phyloP scores from a whole-genome alignment of 257 asterid species.

The Vinca minor region DNA sequence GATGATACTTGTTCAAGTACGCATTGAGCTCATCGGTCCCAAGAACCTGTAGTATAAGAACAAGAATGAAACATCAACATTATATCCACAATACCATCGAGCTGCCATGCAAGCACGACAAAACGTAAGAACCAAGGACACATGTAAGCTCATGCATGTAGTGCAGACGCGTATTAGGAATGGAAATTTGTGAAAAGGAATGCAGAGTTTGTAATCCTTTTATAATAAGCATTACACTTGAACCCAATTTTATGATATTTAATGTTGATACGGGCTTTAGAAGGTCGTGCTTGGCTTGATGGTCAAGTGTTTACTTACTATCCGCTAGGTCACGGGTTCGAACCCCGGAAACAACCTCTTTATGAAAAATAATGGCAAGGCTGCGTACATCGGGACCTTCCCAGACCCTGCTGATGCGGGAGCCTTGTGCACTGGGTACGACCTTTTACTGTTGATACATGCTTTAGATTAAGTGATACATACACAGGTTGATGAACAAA shows the following conservation, averaged over 20 bases:
- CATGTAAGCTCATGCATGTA: neutral
- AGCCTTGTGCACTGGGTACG: too few relatives aligned
- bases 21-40: constrained; percentile 38
- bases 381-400: too few relatives aligned
- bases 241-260: neutral
- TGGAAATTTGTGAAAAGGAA: neutral
- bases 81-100: neutral
- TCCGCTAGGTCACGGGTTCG: too few relatives aligned
- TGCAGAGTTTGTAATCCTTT: neutral
- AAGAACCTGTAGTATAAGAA: constrained; percentile 25
- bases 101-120: too few relatives aligned
- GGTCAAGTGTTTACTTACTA: too few relatives aligned
- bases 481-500: neutral
- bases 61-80: neutral
- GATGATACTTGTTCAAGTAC: constrained; percentile 29
- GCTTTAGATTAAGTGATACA: neutral
- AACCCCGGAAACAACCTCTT: too few relatives aligned
- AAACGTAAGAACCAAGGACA: neutral
- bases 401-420: too few relatives aligned
- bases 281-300: too few relatives aligned
- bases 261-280: neutral
- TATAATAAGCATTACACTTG: neutral
- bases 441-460: too few relatives aligned
- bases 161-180: neutral
- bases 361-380: too few relatives aligned